Evolutionary conservation across 495 filamentous ascomycete genomes (phyloP), one percentile per base, ranked within the genome.

Genomic region (Collariella sp.): DNA sequence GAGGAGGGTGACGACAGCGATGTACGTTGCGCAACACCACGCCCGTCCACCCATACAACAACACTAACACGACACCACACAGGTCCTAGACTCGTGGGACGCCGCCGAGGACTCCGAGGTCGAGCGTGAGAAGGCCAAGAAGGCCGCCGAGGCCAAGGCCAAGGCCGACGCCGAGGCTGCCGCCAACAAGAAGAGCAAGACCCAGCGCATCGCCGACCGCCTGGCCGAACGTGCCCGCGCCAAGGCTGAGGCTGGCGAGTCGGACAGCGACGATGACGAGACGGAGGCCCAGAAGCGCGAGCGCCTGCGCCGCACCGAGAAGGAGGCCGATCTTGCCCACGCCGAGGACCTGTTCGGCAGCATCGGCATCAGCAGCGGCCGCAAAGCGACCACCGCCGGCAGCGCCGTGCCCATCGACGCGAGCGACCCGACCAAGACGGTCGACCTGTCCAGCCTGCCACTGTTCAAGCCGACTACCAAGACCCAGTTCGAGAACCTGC

Each of bases 81-180:
- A 95, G 87, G 88, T 96, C 52, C 80, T 96, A 54, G 94, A 99
- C 42, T 91, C 89, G 19, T 99, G 94, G 94, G 90, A 96, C 60
- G 91, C 89, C 38, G 93, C 87, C 54, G 93, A 96, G 63, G 94
- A 99, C 74, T 94, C 88, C 46, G 94, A 99, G 63, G 91, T 84
- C 48, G 94, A 99, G 75, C 87, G 88, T 58, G 90, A 96, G 70
- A 97, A 96, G 76, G 87, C 81, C 20, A 88, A 86, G 72, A 87
- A 87, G 71, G 89, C 83, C 15, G 88, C 81, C 9, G 90, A 89
- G 63, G 83, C 81, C 56, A 91, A 89, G 67, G 91, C 89, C 46
- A 94, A 91, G 68, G 89, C 87, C 31, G 87, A 91, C 1, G 87
- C 87, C 46, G 88, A 89, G 65, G 91, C 91, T n/a, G 87, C 87